A percentile compares a stretch with the other conserved stretches of the same genome.
Conservation (phyloP, 208 protist species). For the Crithidia thermophila region DNA sequence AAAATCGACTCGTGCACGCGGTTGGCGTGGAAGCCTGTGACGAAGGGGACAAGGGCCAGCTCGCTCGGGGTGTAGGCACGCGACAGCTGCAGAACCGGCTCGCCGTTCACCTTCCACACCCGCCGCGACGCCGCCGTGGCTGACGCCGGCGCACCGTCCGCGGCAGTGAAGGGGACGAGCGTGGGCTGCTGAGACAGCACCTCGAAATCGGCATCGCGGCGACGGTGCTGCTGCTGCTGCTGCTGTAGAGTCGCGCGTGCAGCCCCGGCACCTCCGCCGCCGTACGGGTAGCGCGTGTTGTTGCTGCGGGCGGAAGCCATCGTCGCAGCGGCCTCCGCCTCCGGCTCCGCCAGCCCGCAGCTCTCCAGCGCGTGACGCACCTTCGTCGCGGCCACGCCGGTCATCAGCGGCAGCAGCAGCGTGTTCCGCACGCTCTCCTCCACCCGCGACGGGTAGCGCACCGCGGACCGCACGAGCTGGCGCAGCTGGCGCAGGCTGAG, state of each 20-base stretch:
- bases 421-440: slow-evolving; percentile 51
- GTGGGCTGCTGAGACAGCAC: background rate
- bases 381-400: slow-evolving; percentile 62
- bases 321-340: too few relatives aligned
- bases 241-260: too few relatives aligned
- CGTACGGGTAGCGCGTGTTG: background rate
- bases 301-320: background rate
- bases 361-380: slow-evolving; percentile 61
- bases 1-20: slow-evolving; percentile 85
- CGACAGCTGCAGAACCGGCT: slow-evolving; percentile 44
- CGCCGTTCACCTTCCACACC: slow-evolving; percentile 44
- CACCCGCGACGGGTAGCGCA: slow-evolving; percentile 63
- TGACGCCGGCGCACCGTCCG: background rate
- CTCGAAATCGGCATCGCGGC: background rate
- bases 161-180: background rate
- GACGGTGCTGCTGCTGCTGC: too few relatives aligned
- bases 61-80: slow-evolving; percentile 66
- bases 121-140: background rate
- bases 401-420: slow-evolving; percentile 79
- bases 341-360: slow-evolving; percentile 34
- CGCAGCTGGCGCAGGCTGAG: slow-evolving; percentile 77
- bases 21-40: slow-evolving; percentile 90
- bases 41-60: slow-evolving; percentile 86
- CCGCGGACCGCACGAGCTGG: slow-evolving; percentile 57
- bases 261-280: background rate